phyloP scores from a whole-genome alignment of 2,329 filamentous ascomycete genomes.

The Onygenales sp. region DNA sequence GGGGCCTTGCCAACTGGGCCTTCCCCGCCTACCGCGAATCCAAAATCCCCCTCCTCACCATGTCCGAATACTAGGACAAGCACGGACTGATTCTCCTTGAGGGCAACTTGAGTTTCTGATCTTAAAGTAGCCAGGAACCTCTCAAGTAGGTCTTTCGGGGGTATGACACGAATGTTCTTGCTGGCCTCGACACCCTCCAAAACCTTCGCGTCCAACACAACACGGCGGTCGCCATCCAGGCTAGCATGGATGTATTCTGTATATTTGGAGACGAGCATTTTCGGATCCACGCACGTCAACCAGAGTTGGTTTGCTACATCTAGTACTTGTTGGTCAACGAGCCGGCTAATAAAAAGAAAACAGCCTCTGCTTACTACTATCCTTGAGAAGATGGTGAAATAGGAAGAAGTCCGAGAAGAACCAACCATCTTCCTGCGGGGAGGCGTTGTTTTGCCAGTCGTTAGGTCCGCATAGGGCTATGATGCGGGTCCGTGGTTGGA shows the following conservation, averaged over 20 bases:
- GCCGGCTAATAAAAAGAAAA: neutral
- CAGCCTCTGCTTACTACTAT: neutral
- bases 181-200: neutral
- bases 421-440: constrained; percentile 4
- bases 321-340: neutral
- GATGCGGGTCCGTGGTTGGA: neutral
- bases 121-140: constrained; percentile 5
- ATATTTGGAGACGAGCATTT: constrained; percentile 6
- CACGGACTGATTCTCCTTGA: constrained; percentile 2
- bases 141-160: constrained; percentile 4
- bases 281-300: constrained; percentile 6
- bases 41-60: constrained; percentile 2
- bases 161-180: constrained; percentile 1
- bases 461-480: constrained; percentile 7
- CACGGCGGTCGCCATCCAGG: constrained; percentile 1
- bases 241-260: constrained; percentile 6
- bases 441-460: neutral
- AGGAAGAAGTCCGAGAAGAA: constrained; percentile 10
- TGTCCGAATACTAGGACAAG: constrained; percentile 7
- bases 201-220: constrained; percentile 4
- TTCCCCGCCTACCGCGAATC: constrained; percentile 1
- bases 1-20: neutral
- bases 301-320: constrained; percentile 5
- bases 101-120: constrained; percentile 3
- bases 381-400: constrained; percentile 8